Evolutionary conservation across 805 yeast genomes (phyloP).

Genomic region (Ogataea siamensis): DNA sequence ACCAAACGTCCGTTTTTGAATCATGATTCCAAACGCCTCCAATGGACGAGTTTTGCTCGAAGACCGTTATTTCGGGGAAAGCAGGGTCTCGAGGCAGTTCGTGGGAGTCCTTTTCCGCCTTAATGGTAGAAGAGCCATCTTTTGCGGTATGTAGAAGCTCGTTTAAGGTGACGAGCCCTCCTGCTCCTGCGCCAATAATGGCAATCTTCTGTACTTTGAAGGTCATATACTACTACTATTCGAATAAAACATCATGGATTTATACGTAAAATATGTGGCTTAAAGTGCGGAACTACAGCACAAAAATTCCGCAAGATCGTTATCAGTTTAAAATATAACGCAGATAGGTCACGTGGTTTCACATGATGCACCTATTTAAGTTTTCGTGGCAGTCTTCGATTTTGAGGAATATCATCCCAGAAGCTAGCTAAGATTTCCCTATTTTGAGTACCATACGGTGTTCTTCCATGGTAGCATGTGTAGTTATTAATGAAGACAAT

Average conservation of each 20-base stretch:
- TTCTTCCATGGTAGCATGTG: background rate
- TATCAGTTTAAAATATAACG: no score
- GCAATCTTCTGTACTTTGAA: conserved; percentile 25
- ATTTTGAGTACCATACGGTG: background rate
- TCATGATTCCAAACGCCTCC: conserved; percentile 42
- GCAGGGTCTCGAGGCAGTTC: conserved; percentile 24
- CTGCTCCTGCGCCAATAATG: conserved; percentile 35
- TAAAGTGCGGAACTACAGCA: background rate
- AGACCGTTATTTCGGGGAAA: conserved; percentile 37
- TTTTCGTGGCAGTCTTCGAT: background rate
- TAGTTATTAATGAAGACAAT: background rate
- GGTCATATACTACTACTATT: background rate
- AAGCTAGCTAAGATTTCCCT: background rate
- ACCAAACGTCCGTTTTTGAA: conserved; percentile 18
- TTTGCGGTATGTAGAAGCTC: conserved; percentile 31
- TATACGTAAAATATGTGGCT: background rate
- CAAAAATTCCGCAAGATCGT: background rate
- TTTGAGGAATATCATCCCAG: background rate
- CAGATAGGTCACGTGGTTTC: background rate
- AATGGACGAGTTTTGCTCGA: conserved; percentile 37
- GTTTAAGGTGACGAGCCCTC: conserved; percentile 29
- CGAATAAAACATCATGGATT: background rate
- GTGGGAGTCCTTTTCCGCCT: background rate
- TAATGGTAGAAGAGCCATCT: conserved; percentile 29
- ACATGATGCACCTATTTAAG: background rate